Conservation (phyloP, 1,139 yeast genomes). For the Candida sanyaensis region DNA sequence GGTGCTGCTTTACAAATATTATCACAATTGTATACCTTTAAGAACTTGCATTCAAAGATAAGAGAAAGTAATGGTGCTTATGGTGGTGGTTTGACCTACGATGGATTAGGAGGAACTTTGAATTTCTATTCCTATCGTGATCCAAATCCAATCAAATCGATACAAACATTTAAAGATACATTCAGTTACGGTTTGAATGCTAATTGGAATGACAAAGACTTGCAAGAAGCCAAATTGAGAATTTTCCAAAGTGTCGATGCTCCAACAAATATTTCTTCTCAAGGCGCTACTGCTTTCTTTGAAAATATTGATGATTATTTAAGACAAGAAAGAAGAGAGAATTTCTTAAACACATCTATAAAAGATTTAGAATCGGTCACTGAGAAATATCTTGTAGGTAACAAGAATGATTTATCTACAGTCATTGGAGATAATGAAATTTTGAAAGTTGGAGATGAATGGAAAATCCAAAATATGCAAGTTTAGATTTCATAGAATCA, state of each 20-base stretch:
- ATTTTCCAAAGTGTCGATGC: conserved; percentile 92
- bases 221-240: conserved; percentile 87
- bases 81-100: conserved; percentile 91
- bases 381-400: conserved; percentile 52
- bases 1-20: conserved; percentile 86
- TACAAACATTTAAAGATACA: conserved; percentile 60
- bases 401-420: conserved; percentile 33
- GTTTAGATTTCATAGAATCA: not conserved
- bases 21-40: conserved; percentile 78
- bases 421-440: conserved; percentile 54
- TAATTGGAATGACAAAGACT: conserved; percentile 56
- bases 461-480: conserved; percentile 21
- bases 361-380: conserved; percentile 66
- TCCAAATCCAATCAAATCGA: conserved; percentile 78
- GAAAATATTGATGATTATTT: conserved; percentile 76
- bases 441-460: conserved; percentile 31
- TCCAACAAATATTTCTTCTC: conserved; percentile 78
- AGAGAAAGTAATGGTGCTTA: conserved; percentile 98
- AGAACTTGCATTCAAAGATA: conserved; percentile 82
- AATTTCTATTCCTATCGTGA: conserved; percentile 91
- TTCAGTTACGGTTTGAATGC: conserved; percentile 56
- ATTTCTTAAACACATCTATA: conserved; percentile 63
- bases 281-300: conserved; percentile 67
- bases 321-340: conserved; percentile 78
- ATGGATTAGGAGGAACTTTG: conserved; percentile 78